Conservation (phyloP, 345 rosid genomes). For the Erysimum cheiranthoides region DNA sequence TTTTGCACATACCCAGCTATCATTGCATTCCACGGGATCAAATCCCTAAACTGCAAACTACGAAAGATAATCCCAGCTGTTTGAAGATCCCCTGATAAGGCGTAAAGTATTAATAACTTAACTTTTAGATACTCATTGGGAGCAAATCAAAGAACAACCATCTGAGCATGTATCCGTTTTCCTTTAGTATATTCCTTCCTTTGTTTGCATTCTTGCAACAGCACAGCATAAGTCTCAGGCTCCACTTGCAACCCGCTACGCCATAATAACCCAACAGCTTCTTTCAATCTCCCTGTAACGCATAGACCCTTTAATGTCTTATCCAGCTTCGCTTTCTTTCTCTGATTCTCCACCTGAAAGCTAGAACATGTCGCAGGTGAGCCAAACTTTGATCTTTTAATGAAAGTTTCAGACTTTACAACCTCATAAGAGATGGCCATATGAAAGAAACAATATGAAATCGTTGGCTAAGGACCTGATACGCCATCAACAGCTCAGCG, state of each 20-base stretch:
- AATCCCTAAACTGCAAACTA: constrained; percentile 39
- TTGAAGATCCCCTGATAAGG: constrained; percentile 58
- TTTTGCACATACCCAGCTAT: constrained; percentile 66
- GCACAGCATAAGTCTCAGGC: constrained; percentile 53
- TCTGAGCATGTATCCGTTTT: constrained; percentile 73
- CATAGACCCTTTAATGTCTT: constrained; percentile 68
- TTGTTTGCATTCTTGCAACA: constrained; percentile 74
- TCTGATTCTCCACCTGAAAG: constrained; percentile 64
- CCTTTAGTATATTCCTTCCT: constrained; percentile 53
- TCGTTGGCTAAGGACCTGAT: constrained; percentile 51
- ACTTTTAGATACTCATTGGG: constrained; percentile 58
- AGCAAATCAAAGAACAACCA: constrained; percentile 59
- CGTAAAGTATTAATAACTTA: constrained; percentile 65
- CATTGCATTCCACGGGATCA: constrained; percentile 67
- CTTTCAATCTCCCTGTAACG: constrained; percentile 62
- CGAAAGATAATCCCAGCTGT: constrained; percentile 53
- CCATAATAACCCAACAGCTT: constrained; percentile 70
- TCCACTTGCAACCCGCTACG: constrained; percentile 47
- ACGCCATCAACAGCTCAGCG: constrained; percentile 82
- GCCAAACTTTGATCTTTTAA: constrained; percentile 10
- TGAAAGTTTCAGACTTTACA: constrained; percentile 18
- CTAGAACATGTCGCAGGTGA: constrained; percentile 53
- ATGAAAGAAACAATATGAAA: constrained; percentile 20
- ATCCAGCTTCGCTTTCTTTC: constrained; percentile 50
- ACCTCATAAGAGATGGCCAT: constrained; percentile 10